These are phyloP conservation scores for Orychophragmus violaceus DNA, from an alignment of 345 rosid species.

Conservation along the genomic window DNA sequence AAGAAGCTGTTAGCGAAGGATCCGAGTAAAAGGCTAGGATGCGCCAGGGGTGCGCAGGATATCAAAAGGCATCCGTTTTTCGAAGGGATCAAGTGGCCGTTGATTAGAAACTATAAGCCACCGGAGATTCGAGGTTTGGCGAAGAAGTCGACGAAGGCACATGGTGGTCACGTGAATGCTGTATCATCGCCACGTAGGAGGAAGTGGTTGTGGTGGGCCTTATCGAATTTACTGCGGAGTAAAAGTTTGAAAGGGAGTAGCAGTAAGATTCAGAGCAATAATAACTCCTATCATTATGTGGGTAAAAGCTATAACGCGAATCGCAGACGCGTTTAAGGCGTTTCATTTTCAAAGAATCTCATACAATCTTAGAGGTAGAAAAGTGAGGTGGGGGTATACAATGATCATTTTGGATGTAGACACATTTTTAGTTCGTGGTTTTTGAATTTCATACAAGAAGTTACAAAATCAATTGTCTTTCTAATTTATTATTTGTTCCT, in stretches of 20 bases:
- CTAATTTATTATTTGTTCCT: background rate
- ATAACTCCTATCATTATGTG: conserved; percentile 36
- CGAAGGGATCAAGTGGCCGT: conserved; percentile 64
- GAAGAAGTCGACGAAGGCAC: conserved; percentile 38
- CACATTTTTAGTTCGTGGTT: background rate
- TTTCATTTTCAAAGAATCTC: background rate
- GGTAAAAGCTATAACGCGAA: conserved; percentile 27
- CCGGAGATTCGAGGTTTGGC: conserved; percentile 56
- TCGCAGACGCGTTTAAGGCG: conserved; percentile 17
- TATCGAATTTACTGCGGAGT: conserved; percentile 28
- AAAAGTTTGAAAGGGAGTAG: background rate
- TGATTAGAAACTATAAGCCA: conserved; percentile 67
- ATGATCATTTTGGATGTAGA: background rate
- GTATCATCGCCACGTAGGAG: conserved; percentile 29
- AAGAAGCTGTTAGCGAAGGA: conserved; percentile 65
- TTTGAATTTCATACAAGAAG: background rate
- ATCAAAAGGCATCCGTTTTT: conserved; percentile 76
- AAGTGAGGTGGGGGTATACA: background rate
- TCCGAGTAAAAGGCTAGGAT: conserved; percentile 64
- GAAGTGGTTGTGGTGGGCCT: conserved; percentile 43
- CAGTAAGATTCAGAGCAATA: conserved; percentile 31
- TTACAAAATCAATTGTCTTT: background rate
- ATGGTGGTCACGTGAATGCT: conserved; percentile 31
- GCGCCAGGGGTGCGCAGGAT: conserved; percentile 68
- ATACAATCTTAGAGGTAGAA: background rate